Conservation (phyloP, 257 asterid species). For the Voacanga thouarsii region DNA sequence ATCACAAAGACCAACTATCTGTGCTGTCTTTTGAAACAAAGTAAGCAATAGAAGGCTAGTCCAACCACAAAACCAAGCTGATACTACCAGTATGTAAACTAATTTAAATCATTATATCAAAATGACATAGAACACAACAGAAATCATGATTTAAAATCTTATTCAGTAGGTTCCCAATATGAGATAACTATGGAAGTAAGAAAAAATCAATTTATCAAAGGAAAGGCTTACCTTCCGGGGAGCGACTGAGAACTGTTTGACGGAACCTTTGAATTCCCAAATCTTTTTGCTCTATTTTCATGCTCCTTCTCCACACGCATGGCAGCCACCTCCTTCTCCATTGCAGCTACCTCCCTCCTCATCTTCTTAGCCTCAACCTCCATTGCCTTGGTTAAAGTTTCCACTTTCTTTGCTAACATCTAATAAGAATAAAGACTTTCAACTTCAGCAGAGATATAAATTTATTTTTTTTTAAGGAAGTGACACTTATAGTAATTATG, state of each 20-base stretch:
- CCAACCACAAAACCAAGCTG: background rate
- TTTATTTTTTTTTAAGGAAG: background rate
- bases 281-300: constrained; percentile 66
- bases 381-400: constrained; percentile 94
- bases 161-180: constrained; percentile 2
- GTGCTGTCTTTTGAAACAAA: background rate
- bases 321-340: constrained; percentile 99
- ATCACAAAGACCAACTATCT: background rate
- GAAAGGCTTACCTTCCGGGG: constrained; percentile 66
- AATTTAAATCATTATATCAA: background rate
- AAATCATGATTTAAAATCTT: background rate
- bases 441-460: constrained; percentile 18
- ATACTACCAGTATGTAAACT: background rate
- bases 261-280: constrained; percentile 61
- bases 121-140: background rate
- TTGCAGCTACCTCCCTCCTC: constrained; percentile 98
- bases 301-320: constrained; percentile 91
- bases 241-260: constrained; percentile 65
- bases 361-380: constrained; percentile 98
- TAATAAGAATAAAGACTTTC: constrained; percentile 23
- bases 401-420: constrained; percentile 98
- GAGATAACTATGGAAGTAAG: background rate
- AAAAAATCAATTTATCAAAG: background rate
- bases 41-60: background rate
- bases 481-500: background rate